Base-by-base conservation (phyloP, 345 rosid species). In the Aegle marmelos region DNA sequence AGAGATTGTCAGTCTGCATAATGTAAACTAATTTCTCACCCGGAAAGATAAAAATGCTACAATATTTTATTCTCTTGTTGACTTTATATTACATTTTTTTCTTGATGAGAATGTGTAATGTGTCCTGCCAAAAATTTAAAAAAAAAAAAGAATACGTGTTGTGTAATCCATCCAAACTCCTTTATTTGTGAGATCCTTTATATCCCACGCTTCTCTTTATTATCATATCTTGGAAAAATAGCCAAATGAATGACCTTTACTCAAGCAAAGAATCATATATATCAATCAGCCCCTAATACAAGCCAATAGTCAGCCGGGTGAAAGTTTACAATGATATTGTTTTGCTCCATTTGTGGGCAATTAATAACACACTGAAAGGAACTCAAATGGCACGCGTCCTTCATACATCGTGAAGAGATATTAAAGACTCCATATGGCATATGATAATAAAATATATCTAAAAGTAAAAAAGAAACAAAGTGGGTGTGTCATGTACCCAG, bases 401-500 rank as follows among this genome's bases (percentile, higher is more conserved):
- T 13, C 50, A 5, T 5, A 53, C 57, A 53, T 53, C n/a, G 57
- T 53, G 57, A 53, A 53, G 57, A 53, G 57, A 53, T 1, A 17
- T 53, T 17, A 53, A 17, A 17, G 22, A 53, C 57, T 17, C 57
- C 22, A 3, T 13, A 45, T 53, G 57, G 1, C 2, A 3, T n/a
- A 67, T 13, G 8, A 9, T 9, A 10, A 70, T 45, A 69, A 5
- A 25, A 8, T 45, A 25, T 13, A 8, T 9, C 0, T 8, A 28
- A 50, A 50, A 21, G 28, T 0, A 27, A 13, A 21, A 37, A 14
- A 71, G 75, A 77, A 72, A 62, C 79, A 79, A 79, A 79, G 48
- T 69, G 53, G 25, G 37, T 80, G 9, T 54, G 68, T 72, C 58
- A 2, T 54, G 78, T 54, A 19, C 78, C 27, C 39, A 74, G 66